Percentiles rank a stretch among this genome's conserved stretches.
Evolutionary conservation across 2,329 filamentous ascomycete genomes (phyloP).

Genomic region (Venturia carpophila): DNA sequence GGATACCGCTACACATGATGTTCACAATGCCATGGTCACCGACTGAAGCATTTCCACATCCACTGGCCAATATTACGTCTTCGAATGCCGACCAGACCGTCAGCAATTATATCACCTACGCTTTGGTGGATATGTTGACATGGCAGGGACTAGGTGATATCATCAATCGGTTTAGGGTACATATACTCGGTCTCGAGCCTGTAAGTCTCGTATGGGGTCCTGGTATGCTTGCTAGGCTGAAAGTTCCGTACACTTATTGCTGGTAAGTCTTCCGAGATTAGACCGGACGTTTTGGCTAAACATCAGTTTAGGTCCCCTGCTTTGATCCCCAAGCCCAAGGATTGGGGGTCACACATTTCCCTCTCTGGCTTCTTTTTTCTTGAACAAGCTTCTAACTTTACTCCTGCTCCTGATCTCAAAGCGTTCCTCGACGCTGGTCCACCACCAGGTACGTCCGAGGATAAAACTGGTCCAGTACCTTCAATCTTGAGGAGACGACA

Average conservation of each 20-base stretch:
- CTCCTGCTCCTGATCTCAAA: conserved; percentile 33
- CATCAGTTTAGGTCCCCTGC: conserved; percentile 17
- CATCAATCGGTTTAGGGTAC: conserved; percentile 64
- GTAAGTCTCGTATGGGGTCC: conserved; percentile 34
- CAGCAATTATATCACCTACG: conserved; percentile 74
- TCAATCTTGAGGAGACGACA: neutral
- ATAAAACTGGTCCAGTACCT: neutral
- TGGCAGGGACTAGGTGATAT: conserved; percentile 61
- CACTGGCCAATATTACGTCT: conserved; percentile 65
- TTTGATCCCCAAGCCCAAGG: conserved; percentile 21
- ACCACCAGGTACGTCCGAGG: conserved; percentile 21
- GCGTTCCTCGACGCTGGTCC: conserved; percentile 31
- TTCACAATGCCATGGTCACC: conserved; percentile 22
- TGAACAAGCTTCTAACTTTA: conserved; percentile 33
- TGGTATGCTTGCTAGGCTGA: conserved; percentile 19
- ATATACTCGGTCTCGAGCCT: conserved; percentile 62
- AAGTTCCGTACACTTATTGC: conserved; percentile 21
- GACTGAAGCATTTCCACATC: conserved; percentile 56
- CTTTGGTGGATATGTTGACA: conserved; percentile 70
- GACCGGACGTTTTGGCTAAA: neutral
- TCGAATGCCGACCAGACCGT: conserved; percentile 65
- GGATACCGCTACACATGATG: conserved; percentile 21
- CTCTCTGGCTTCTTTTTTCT: conserved; percentile 37
- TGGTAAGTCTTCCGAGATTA: conserved; percentile 14
- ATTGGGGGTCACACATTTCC: conserved; percentile 33